These are phyloP conservation scores for Ceratocystis harringtonii DNA, from an alignment of 2,329 filamentous ascomycete genomes.

Conservation along the genomic window DNA sequence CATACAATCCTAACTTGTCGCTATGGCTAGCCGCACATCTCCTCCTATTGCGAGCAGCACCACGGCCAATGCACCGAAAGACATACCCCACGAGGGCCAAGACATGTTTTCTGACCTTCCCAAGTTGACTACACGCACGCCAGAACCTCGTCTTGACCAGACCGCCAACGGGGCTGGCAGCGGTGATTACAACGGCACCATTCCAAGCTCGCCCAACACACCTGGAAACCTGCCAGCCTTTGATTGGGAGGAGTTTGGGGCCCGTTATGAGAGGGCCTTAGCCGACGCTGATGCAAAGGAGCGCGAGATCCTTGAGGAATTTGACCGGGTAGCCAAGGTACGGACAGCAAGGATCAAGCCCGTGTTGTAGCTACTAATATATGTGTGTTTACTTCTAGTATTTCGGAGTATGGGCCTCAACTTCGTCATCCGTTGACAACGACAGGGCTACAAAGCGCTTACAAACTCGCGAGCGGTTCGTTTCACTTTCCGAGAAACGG, in stretches of 20 bases:
- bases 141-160: constrained; percentile 15
- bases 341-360: neutral
- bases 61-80: neutral
- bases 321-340: constrained; percentile 51
- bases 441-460: constrained; percentile 65
- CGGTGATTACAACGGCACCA: neutral
- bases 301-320: constrained; percentile 49
- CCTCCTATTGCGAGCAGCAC: neutral
- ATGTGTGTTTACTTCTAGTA: constrained; percentile 36
- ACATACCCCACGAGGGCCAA: neutral
- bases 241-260: constrained; percentile 65
- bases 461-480: constrained; percentile 62
- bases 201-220: constrained; percentile 29
- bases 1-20: neutral
- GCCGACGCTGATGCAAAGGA: constrained; percentile 48
- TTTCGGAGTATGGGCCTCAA: constrained; percentile 64
- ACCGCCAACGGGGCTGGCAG: neutral
- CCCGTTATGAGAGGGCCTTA: constrained; percentile 52
- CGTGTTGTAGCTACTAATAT: neutral
- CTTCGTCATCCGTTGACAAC: constrained; percentile 57
- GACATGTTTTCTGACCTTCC: constrained; percentile 12
- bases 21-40: neutral
- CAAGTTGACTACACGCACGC: constrained; percentile 12
- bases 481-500: constrained; percentile 56
- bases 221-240: constrained; percentile 32